A percentile compares a stretch with the other conserved stretches of the same genome.
These are phyloP conservation scores for Chlorella sp. DNA, from an alignment of 139 green algal genomes.

Conservation along the genomic window DNA sequence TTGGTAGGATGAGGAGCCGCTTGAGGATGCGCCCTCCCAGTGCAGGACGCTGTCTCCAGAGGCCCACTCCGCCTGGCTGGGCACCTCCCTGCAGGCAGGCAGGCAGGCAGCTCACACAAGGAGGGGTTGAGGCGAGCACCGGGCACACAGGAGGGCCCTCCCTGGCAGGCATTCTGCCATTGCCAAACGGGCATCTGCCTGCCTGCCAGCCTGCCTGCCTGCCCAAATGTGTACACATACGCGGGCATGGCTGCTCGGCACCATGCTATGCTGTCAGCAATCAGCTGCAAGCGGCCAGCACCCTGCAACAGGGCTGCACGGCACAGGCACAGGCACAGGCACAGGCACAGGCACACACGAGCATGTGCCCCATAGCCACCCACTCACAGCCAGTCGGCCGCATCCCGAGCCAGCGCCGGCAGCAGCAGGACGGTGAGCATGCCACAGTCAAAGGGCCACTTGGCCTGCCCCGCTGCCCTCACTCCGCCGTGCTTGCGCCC, in stretches of 20 bases:
- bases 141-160: no score
- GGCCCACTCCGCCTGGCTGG: not conserved
- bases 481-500: not conserved
- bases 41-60: no score
- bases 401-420: not conserved
- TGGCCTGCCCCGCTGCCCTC: not conserved
- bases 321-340: not conserved
- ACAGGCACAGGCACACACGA: not conserved
- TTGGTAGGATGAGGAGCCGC: no score
- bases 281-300: no score
- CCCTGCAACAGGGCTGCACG: not conserved
- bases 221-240: no score
- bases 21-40: no score
- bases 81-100: not conserved
- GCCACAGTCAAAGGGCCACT: not conserved
- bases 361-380: not conserved
- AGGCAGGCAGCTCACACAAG: no score
- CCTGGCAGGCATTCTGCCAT: no score
- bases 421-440: not conserved
- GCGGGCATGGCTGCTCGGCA: no score
- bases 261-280: no score
- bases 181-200: not conserved
- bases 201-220: not conserved
- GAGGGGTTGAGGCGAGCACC: no score
- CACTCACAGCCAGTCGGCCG: conserved; percentile 2